Evolutionary conservation across 2,329 filamentous ascomycete species (phyloP), one percentile per base, ranked within the genome.

Genomic region (Botrytis aclada): DNA sequence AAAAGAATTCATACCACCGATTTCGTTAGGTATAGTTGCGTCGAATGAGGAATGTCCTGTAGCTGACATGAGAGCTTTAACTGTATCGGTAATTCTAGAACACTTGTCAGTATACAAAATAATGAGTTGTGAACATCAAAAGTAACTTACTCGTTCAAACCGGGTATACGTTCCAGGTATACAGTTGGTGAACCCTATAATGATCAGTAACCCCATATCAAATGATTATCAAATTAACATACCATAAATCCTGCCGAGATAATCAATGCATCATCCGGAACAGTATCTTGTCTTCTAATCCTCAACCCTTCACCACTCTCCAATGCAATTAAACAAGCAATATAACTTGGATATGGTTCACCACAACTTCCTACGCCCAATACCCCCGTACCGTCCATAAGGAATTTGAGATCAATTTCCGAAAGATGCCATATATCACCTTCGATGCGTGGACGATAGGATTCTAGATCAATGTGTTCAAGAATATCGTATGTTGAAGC

Each of bases 21-120:
- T 90, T 77, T 92, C 90, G 18, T 91, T 80, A 1, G 88, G 85
- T 74, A 92, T 88, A 74, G 91, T 86, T 54, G 88, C 87, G 32
- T 88, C 78, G 63, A 80, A 80, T 16, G 74, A 72, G 25, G 72
- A 70, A 12, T 79, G 41, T 16, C 74, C 76, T 8, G 74, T 74
- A 5, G 71, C 56, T 60, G 75, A 69, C 74, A 80, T 75, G 22
- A 79, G 75, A 32, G 74, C 75, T 72, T 77, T 76, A 47, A 80
- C 77, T 6, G 79, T 77, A 70, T 79, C 76, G 18, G 75, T 77
- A 4, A 80, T 75, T 74, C 79, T 80, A 56, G 5, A 51, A 43
- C 58, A 51, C 18, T 60, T 20, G 43, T 22, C 16, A 56, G 34
- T n/a, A 32, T 43, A 18, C 2, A 16, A 29, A 61, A 5, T 32